These are phyloP conservation scores for Coniella lustricola DNA, from an alignment of 2,329 filamentous ascomycete species.

Conservation along the genomic window DNA sequence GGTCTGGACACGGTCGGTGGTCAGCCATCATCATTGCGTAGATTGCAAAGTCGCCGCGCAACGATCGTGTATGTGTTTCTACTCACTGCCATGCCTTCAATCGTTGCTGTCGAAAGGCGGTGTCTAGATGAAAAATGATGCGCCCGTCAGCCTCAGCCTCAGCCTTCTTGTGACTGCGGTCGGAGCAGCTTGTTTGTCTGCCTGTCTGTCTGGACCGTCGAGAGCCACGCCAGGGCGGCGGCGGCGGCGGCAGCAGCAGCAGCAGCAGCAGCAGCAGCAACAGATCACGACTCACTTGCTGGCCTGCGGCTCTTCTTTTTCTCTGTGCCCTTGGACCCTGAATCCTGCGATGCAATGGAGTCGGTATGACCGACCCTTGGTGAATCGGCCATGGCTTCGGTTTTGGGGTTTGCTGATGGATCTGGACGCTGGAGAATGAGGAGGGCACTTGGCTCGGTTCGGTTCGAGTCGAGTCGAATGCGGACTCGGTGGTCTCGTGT, in stretches of 20 bases:
- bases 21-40: slow-evolving; percentile 5
- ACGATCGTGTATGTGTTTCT: slow-evolving; percentile 24
- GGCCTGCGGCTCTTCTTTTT: slow-evolving; percentile 89
- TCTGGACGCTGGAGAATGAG: not conserved
- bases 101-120: slow-evolving; percentile 92
- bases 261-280: too few species aligned
- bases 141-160: slow-evolving; percentile 13
- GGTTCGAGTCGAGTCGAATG: not conserved
- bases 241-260: too few species aligned
- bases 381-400: slow-evolving; percentile 39
- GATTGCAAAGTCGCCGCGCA: not conserved
- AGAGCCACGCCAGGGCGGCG: too few species aligned
- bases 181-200: not conserved
- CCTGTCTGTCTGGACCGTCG: not conserved
- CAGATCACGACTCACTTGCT: slow-evolving; percentile 68
- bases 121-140: slow-evolving; percentile 51
- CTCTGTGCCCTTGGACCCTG: slow-evolving; percentile 48
- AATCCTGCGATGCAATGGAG: slow-evolving; percentile 50
- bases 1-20: slow-evolving; percentile 49
- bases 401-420: slow-evolving; percentile 1
- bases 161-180: not conserved
- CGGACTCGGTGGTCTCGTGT: not conserved
- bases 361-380: slow-evolving; percentile 40
- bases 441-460: not conserved
- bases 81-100: slow-evolving; percentile 97